Evolutionary conservation across 2,329 filamentous ascomycete genomes (phyloP).

Genomic region (Myriangium duriaei): DNA sequence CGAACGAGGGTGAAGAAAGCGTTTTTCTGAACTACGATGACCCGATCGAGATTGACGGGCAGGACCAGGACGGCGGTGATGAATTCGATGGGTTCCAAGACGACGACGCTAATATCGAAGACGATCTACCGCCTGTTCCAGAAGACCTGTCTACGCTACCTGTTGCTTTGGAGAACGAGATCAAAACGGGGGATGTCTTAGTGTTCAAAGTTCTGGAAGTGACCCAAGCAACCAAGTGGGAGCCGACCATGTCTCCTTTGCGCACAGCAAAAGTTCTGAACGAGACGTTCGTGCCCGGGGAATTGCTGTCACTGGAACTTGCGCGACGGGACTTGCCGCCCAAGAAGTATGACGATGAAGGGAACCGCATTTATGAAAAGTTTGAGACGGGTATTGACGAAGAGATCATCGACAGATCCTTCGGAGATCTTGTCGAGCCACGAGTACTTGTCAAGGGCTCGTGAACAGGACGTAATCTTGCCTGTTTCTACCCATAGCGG

Average conservation of each 20-base stretch:
- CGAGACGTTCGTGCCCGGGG: slow-evolving; percentile 12
- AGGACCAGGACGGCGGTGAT: slow-evolving; percentile 14
- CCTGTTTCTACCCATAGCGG: too few relatives aligned
- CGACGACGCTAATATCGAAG: slow-evolving; percentile 28
- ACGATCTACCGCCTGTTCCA: slow-evolving; percentile 54
- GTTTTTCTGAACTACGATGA: slow-evolving; percentile 33
- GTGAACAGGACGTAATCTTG: too few relatives aligned
- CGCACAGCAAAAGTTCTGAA: slow-evolving; percentile 52
- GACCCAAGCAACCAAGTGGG: slow-evolving; percentile 51
- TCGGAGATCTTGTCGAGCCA: slow-evolving; percentile 54
- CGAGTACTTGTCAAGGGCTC: slow-evolving; percentile 36
- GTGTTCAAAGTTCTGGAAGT: slow-evolving; percentile 55
- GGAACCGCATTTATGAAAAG: slow-evolving; percentile 60
- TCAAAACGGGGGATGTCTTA: slow-evolving; percentile 49
- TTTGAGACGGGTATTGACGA: slow-evolving; percentile 58
- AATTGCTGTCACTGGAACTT: slow-evolving; percentile 46
- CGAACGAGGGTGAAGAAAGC: slow-evolving; percentile 21
- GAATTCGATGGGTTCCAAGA: slow-evolving; percentile 20
- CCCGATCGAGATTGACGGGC: slow-evolving; percentile 18
- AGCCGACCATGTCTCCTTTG: slow-evolving; percentile 50
- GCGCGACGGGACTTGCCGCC: slow-evolving; percentile 55
- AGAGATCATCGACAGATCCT: slow-evolving; percentile 45
- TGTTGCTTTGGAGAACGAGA: slow-evolving; percentile 35
- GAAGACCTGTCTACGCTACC: slow-evolving; percentile 44
- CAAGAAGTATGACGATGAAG: slow-evolving; percentile 54